A percentile compares a stretch with the other conserved stretches of the same genome.
Evolutionary conservation across 345 rosid genomes (phyloP).

Genomic region (Syzygium aromaticum): DNA sequence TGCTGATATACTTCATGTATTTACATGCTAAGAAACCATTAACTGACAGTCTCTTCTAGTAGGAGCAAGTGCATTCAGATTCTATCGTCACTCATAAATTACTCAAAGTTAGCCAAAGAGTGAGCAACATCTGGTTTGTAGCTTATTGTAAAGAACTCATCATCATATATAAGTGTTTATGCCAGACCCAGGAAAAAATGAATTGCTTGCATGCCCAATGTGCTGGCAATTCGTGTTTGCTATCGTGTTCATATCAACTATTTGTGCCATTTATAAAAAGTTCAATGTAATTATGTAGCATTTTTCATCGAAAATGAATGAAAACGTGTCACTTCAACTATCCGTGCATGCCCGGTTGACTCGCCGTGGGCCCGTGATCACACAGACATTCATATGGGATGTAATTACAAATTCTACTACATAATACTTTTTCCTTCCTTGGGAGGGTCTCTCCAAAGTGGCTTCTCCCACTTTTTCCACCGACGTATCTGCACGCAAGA

Average conservation of each 20-base stretch:
- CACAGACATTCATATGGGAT: background rate
- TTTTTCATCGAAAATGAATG: background rate
- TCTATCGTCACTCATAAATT: background rate
- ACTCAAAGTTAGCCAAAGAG: background rate
- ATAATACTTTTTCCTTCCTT: background rate
- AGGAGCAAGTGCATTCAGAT: background rate
- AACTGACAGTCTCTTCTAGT: background rate
- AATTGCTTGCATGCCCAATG: background rate
- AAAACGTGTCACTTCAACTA: background rate
- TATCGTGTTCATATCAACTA: background rate
- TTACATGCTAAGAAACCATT: background rate
- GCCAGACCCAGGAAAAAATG: background rate
- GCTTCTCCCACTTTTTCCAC: constrained; percentile 77
- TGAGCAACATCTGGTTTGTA: background rate
- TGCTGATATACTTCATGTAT: background rate
- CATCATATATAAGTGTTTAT: background rate
- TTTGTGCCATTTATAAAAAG: background rate
- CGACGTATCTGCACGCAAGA: constrained; percentile 42
- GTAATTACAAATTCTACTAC: background rate
- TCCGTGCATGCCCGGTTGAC: background rate
- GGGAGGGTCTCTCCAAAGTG: background rate
- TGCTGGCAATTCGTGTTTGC: background rate
- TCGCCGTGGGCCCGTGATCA: background rate
- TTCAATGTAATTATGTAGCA: background rate
- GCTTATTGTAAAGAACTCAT: background rate